These are phyloP conservation scores for Colletotrichum aenigma DNA, from an alignment of 2,329 filamentous ascomycete species.

Conservation along the genomic window DNA sequence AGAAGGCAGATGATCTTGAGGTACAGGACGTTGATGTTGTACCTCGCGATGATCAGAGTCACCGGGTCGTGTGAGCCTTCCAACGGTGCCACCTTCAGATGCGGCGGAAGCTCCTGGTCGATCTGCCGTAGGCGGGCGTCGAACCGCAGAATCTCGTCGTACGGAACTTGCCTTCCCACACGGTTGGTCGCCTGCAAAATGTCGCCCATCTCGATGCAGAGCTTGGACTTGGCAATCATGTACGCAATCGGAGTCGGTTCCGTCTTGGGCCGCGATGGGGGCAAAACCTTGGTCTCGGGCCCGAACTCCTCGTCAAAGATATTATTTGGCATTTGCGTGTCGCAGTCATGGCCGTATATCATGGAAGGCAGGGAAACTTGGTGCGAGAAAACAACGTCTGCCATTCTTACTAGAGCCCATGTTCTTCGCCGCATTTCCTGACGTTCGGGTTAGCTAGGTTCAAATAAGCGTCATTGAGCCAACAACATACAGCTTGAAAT, in stretches of 20 bases:
- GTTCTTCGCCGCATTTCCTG: slow-evolving; percentile 73
- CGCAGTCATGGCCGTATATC: slow-evolving; percentile 76
- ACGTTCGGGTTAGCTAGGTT: background rate
- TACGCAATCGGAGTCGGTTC: slow-evolving; percentile 81
- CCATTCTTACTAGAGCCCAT: slow-evolving; percentile 75
- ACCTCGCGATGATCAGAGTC: slow-evolving; percentile 83
- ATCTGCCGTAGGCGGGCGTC: slow-evolving; percentile 66
- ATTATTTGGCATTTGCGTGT: slow-evolving; percentile 77
- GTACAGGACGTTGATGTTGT: slow-evolving; percentile 83
- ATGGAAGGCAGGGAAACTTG: slow-evolving; percentile 71
- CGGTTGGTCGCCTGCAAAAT: slow-evolving; percentile 70
- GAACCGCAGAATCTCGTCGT: slow-evolving; percentile 68
- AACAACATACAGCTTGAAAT: slow-evolving; percentile 66
- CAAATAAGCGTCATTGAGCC: background rate
- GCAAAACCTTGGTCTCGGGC: slow-evolving; percentile 69
- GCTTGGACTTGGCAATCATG: slow-evolving; percentile 74
- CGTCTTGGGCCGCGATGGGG: slow-evolving; percentile 67
- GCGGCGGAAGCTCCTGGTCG: slow-evolving; percentile 74
- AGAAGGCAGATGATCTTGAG: slow-evolving; percentile 89
- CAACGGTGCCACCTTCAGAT: slow-evolving; percentile 76
- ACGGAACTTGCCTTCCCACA: slow-evolving; percentile 59
- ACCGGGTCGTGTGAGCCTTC: slow-evolving; percentile 81
- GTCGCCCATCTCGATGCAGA: slow-evolving; percentile 72
- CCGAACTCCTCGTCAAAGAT: slow-evolving; percentile 83
- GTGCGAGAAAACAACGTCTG: slow-evolving; percentile 79